A percentile compares a stretch with the other conserved stretches of the same genome.
Evolutionary conservation across 164 flowering plant species (phyloP).

Genomic region (Hamamelis virginiana): DNA sequence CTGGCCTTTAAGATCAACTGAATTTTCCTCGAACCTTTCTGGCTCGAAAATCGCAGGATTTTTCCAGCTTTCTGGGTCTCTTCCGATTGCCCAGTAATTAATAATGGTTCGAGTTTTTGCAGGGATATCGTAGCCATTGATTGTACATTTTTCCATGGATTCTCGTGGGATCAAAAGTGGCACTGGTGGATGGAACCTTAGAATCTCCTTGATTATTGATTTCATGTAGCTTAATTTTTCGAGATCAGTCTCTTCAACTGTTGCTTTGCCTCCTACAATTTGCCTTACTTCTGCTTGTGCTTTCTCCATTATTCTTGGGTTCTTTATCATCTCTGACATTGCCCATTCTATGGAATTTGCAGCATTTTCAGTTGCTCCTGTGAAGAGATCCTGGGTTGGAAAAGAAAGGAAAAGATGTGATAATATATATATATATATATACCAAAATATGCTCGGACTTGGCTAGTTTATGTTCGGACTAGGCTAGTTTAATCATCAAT

Average conservation of each 20-base stretch:
- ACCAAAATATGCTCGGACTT: too few species aligned
- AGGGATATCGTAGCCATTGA: slow-evolving; percentile 15
- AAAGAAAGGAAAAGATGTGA: background rate
- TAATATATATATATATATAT: too few species aligned
- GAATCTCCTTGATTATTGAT: slow-evolving; percentile 11
- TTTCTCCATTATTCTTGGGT: slow-evolving; percentile 13
- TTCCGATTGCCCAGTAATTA: slow-evolving; percentile 13
- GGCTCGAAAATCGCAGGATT: slow-evolving; percentile 12
- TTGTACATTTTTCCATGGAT: slow-evolving; percentile 7
- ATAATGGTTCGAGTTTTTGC: slow-evolving; percentile 7
- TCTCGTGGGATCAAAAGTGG: slow-evolving; percentile 11
- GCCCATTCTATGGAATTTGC: slow-evolving; percentile 8
- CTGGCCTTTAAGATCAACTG: slow-evolving; percentile 8
- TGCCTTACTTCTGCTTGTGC: slow-evolving; percentile 16
- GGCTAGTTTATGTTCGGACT: too few species aligned
- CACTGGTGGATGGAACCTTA: slow-evolving; percentile 4
- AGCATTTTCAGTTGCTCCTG: slow-evolving; percentile 12
- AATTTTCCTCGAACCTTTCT: slow-evolving; percentile 6
- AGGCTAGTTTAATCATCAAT: too few species aligned
- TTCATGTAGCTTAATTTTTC: slow-evolving; percentile 5
- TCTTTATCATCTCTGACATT: slow-evolving; percentile 13
- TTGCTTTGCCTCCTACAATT: background rate
- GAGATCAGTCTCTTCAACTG: background rate
- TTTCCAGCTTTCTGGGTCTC: slow-evolving; percentile 10
- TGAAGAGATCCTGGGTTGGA: slow-evolving; percentile 8